Conservation (phyloP, 495 filamentous ascomycete species). For the Penicillium canariense region DNA sequence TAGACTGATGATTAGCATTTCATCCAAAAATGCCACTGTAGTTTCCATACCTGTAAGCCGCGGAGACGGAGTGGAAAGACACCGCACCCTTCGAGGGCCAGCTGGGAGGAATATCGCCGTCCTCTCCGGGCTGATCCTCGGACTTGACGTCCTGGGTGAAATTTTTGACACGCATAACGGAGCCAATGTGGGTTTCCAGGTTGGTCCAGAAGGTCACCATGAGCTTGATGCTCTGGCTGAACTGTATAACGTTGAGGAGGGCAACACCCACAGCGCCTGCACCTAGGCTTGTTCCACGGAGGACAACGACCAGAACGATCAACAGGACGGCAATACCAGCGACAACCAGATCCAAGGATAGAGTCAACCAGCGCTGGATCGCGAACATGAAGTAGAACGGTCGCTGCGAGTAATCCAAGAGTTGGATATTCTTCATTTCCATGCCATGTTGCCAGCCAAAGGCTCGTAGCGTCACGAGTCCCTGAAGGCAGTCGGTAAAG, state of each 20-base stretch:
- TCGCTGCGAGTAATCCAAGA: conserved; percentile 57
- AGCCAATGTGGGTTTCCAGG: conserved; percentile 57
- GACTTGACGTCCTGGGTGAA: conserved; percentile 49
- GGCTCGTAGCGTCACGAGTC: conserved; percentile 52
- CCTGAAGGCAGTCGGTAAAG: conserved; percentile 54
- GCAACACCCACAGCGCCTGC: conserved; percentile 57
- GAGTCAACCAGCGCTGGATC: conserved; percentile 52
- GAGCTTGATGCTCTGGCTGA: conserved; percentile 50
- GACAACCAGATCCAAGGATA: conserved; percentile 51
- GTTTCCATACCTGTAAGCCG: conserved; percentile 44
- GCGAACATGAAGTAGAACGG: conserved; percentile 59
- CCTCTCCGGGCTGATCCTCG: conserved; percentile 48
- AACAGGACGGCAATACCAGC: conserved; percentile 48
- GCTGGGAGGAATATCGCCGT: conserved; percentile 33
- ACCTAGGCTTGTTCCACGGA: conserved; percentile 40
- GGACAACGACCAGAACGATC: conserved; percentile 42
- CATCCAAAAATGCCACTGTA: background rate
- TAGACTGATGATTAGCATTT: conserved; percentile 19
- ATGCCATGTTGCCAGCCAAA: conserved; percentile 54
- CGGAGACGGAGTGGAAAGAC: conserved; percentile 44
- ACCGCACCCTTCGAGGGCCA: conserved; percentile 55
- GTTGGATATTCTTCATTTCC: conserved; percentile 43
- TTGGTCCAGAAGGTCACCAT: conserved; percentile 57
- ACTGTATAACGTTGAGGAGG: conserved; percentile 55
- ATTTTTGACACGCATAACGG: conserved; percentile 56